Conservation (phyloP, 345 rosid species). For the Abelmoschus esculentus region DNA sequence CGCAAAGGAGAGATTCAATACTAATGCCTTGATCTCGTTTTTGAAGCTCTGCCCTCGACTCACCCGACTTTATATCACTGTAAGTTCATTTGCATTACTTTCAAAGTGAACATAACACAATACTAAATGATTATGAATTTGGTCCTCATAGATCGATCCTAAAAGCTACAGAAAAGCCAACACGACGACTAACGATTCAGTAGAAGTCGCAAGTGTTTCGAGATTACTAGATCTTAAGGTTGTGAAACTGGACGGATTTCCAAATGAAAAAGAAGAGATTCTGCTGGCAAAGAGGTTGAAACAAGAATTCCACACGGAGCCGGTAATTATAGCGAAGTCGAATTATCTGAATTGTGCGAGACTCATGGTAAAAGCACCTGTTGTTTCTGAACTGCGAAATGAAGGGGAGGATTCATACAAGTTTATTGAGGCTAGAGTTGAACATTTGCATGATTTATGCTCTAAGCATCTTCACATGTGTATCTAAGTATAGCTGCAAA, state of each 20-base stretch:
- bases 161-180: neutral
- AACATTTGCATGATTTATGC: slow-evolving; percentile 1
- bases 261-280: neutral
- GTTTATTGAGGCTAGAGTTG: slow-evolving; percentile 2
- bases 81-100: neutral
- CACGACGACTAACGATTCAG: neutral
- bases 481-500: neutral
- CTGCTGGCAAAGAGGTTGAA: neutral
- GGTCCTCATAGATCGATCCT: neutral
- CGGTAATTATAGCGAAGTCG: neutral
- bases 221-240: neutral
- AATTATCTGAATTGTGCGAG: slow-evolving; percentile 9
- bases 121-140: neutral
- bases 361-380: neutral
- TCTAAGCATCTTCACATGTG: slow-evolving; percentile 12
- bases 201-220: neutral
- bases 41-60: slow-evolving; percentile 6
- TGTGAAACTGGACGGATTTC: slow-evolving; percentile 10
- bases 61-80: neutral
- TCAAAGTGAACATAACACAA: too few relatives aligned
- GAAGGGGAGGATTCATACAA: slow-evolving; percentile 1
- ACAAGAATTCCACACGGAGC: neutral
- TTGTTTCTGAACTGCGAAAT: neutral
- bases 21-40: slow-evolving; percentile 13
- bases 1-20: slow-evolving; percentile 29